Percentiles rank a stretch among this genome's conserved stretches.
These are phyloP conservation scores for Schwanniomyces sp. DNA, from an alignment of 805 yeast species.

Conservation along the genomic window DNA sequence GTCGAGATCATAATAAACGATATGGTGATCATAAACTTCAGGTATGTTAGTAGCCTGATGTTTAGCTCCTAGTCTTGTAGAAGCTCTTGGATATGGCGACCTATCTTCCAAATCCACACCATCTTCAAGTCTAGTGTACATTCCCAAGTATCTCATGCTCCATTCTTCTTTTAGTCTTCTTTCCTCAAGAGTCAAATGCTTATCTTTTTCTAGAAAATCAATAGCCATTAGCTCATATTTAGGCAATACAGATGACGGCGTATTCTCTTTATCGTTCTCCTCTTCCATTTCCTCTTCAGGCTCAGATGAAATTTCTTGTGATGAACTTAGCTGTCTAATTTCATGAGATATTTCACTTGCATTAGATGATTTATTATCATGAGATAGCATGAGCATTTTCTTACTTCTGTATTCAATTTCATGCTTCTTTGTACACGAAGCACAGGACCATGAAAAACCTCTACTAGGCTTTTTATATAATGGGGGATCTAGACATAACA, in stretches of 20 bases:
- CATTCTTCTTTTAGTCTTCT: constrained; percentile 68
- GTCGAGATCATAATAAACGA: constrained; percentile 60
- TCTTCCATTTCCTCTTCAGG: constrained; percentile 8
- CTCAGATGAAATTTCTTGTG: constrained; percentile 6
- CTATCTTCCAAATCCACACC: constrained; percentile 75
- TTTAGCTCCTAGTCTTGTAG: constrained; percentile 70
- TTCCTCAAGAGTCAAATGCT: constrained; percentile 36
- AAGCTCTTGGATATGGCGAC: constrained; percentile 74
- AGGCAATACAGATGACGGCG: constrained; percentile 31
- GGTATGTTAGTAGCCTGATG: constrained; percentile 69
- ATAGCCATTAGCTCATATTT: constrained; percentile 58
- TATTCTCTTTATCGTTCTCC: not conserved
- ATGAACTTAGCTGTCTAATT: constrained; percentile 10
- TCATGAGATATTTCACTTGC: constrained; percentile 31
- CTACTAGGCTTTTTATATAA: constrained; percentile 73
- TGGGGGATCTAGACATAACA: constrained; percentile 87
- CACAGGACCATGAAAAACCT: constrained; percentile 92
- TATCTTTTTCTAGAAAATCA: constrained; percentile 51
- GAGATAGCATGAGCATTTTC: constrained; percentile 39
- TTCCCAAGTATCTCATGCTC: constrained; percentile 78
- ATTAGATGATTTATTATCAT: constrained; percentile 42
- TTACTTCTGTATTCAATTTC: constrained; percentile 44
- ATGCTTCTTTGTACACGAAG: constrained; percentile 63
- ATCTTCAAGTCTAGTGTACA: constrained; percentile 72
- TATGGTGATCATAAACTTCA: constrained; percentile 64